These are phyloP conservation scores for Acanthamoeba lenticulata DNA, from an alignment of 208 protist species.

Conservation along the genomic window DNA sequence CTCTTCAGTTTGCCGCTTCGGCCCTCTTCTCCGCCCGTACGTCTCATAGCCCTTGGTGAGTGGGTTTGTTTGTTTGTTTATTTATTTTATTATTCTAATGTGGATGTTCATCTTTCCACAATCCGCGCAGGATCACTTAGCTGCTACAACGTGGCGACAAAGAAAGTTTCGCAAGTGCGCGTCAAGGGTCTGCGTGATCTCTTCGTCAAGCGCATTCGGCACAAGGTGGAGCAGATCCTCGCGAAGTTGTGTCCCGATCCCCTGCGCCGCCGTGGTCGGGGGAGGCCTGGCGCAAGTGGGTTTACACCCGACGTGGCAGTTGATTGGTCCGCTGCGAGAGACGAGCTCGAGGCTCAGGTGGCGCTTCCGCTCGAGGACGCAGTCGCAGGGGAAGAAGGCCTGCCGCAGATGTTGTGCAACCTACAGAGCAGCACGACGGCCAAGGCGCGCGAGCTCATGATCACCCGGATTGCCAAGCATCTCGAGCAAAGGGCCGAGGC, in stretches of 20 bases:
- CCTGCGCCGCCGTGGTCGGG: background rate
- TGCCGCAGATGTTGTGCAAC: background rate
- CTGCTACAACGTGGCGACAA: conserved; percentile 6
- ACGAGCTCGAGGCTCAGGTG: background rate
- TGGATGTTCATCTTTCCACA: background rate
- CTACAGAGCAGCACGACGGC: conserved; percentile 8
- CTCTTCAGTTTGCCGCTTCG: background rate
- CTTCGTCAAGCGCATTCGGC: background rate
- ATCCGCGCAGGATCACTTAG: background rate
- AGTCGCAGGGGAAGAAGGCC: background rate
- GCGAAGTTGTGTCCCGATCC: background rate
- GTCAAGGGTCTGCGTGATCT: background rate
- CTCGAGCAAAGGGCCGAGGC: background rate
- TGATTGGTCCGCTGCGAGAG: background rate
- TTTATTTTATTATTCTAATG: no score
- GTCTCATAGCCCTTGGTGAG: background rate
- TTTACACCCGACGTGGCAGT: no score
- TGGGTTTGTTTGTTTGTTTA: background rate
- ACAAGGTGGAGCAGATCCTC: background rate
- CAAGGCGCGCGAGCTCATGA: background rate
- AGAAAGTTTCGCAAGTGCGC: background rate
- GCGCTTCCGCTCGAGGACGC: background rate
- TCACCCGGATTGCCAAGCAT: conserved; percentile 37
- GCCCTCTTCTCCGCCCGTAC: background rate
- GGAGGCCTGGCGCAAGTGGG: background rate